These are phyloP conservation scores for Diaporthe australafricana DNA, from an alignment of 2,329 filamentous ascomycete species.

Conservation along the genomic window DNA sequence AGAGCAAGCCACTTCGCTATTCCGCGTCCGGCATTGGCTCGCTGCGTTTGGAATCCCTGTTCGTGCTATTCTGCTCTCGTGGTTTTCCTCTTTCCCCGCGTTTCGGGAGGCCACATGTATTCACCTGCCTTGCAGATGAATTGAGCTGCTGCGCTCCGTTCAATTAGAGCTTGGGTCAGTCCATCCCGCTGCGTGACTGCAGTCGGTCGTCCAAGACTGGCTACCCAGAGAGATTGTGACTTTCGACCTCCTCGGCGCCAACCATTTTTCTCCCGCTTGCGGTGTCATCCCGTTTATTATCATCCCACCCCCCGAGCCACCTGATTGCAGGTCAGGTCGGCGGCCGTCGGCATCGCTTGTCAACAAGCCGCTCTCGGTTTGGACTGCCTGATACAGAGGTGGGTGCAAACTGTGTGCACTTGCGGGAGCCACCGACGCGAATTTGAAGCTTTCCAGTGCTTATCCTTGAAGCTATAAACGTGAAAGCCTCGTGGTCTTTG, in stretches of 20 bases:
- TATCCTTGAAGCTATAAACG: no score
- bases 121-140: not conserved
- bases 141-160: not conserved
- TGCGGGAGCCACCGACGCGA: not conserved
- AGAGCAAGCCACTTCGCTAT: not conserved
- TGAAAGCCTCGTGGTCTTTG: no score
- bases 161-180: not conserved
- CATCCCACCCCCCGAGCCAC: not conserved
- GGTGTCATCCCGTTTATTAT: not conserved
- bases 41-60: not conserved
- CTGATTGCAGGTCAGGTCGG: not conserved
- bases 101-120: not conserved
- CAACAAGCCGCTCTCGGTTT: not conserved
- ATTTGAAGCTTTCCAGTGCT: not conserved
- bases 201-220: not conserved
- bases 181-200: slow-evolving; percentile 14
- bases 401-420: not conserved
- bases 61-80: not conserved
- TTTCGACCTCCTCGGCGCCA: not conserved
- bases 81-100: not conserved
- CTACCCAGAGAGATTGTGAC: not conserved
- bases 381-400: not conserved
- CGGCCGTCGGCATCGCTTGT: no score
- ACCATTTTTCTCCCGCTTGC: not conserved
- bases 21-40: not conserved